A percentile compares a stretch with the other conserved stretches of the same genome.
Conservation (phyloP, 2,329 filamentous ascomycete genomes). For the Paraphaeosphaeria sporulosa region DNA sequence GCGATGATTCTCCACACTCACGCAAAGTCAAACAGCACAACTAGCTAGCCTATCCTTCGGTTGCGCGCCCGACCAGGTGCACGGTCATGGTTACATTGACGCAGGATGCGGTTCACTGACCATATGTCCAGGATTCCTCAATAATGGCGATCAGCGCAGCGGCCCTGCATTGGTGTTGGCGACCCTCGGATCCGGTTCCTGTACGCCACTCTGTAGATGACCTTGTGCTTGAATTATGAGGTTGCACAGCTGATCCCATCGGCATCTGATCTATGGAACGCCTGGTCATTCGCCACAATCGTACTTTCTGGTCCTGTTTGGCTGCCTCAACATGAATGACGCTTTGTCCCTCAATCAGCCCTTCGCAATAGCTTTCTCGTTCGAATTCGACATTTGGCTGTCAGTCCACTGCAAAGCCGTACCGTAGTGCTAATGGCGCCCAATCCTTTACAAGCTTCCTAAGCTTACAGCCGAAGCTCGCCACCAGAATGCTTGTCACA, state of each 20-base stretch:
- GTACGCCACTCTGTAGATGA: background rate
- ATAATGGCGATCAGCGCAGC: background rate
- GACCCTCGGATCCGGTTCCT: background rate
- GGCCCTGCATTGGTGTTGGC: background rate
- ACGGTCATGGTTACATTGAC: background rate
- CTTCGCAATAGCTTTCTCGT: too few species aligned
- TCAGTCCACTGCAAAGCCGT: background rate
- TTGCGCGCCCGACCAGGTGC: background rate
- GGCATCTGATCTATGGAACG: background rate
- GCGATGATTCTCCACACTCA: too few species aligned
- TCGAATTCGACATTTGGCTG: background rate
- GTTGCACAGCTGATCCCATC: background rate
- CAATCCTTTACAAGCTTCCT: constrained; percentile 14
- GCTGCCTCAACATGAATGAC: too few species aligned
- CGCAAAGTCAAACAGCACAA: too few species aligned
- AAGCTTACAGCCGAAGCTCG: constrained; percentile 14
- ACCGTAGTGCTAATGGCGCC: too few species aligned
- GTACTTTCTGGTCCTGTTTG: too few species aligned
- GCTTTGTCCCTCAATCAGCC: too few species aligned
- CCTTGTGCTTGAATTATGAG: too few species aligned
- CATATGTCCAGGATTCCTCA: background rate
- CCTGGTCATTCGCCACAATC: too few species aligned
- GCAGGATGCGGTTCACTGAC: constrained; percentile 3
- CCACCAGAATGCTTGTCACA: constrained; percentile 23
- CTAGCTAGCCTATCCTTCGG: background rate